Conservation (phyloP, 169 alveolate genomes). For the Pseudocohnilembus persalinus region DNA sequence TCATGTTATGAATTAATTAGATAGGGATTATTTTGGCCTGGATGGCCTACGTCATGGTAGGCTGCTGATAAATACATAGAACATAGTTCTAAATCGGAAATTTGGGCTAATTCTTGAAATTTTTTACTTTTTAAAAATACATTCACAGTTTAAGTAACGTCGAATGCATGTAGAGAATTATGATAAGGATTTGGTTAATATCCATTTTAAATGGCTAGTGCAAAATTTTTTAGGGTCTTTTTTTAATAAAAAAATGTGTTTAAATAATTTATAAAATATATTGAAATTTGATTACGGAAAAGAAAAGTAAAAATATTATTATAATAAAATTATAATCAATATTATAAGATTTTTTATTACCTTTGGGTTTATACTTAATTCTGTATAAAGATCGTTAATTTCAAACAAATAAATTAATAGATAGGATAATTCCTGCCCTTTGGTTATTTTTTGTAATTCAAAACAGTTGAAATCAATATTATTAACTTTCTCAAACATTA, state of each 20-base stretch:
- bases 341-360: background rate
- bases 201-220: conserved; percentile 12
- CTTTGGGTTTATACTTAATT: conserved; percentile 9
- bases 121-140: conserved; percentile 26
- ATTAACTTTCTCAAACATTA: background rate
- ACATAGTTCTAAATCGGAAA: conserved; percentile 34
- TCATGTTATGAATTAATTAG: conserved; percentile 39
- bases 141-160: conserved; percentile 39
- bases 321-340: no score
- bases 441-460: conserved; percentile 16
- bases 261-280: no score
- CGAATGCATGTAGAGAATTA: conserved; percentile 44
- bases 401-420: conserved; percentile 22
- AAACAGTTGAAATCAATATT: conserved; percentile 15
- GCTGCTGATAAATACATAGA: conserved; percentile 47
- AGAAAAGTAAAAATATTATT: no score
- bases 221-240: conserved; percentile 7
- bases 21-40: conserved; percentile 50
- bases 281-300: no score
- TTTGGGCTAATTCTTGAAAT: conserved; percentile 31
- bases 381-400: conserved; percentile 6
- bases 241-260: no score
- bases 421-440: conserved; percentile 11
- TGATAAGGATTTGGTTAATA: conserved; percentile 39
- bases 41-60: conserved; percentile 53